Conservation (phyloP, 257 asterid genomes). For the Verbascum thapsus region DNA sequence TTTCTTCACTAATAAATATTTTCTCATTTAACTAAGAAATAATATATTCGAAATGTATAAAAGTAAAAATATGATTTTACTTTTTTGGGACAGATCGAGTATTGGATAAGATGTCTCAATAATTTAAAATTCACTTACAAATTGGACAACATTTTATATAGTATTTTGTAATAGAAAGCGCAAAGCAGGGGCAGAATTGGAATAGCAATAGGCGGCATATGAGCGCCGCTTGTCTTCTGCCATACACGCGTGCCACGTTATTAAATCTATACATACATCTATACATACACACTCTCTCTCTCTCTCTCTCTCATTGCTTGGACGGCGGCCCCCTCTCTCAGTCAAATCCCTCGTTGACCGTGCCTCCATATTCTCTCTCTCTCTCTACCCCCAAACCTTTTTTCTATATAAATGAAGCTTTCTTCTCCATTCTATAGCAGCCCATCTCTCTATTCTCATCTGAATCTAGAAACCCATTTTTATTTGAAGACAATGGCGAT, state of each 20-base stretch:
- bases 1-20: no score
- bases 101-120: no score
- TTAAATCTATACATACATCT: slow-evolving; percentile 13
- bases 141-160: no score
- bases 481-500: slow-evolving; percentile 49
- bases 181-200: slow-evolving; percentile 46
- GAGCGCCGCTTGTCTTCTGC: slow-evolving; percentile 36
- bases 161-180: neutral
- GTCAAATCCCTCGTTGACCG: slow-evolving; percentile 82
- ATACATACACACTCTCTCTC: neutral
- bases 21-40: no score
- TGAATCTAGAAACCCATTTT: no score
- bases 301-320: slow-evolving; percentile 36
- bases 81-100: no score
- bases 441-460: neutral
- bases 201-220: slow-evolving; percentile 49
- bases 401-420: slow-evolving; percentile 30
- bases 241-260: slow-evolving; percentile 60
- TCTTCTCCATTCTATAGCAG: neutral
- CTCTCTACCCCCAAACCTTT: slow-evolving; percentile 19
- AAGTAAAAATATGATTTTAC: no score
- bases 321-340: slow-evolving; percentile 73
- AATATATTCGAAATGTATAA: no score
- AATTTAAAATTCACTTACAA: no score
- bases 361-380: slow-evolving; percentile 33